These are phyloP conservation scores for Pyrenula aspistea DNA, from an alignment of 495 filamentous ascomycete species.

Conservation along the genomic window DNA sequence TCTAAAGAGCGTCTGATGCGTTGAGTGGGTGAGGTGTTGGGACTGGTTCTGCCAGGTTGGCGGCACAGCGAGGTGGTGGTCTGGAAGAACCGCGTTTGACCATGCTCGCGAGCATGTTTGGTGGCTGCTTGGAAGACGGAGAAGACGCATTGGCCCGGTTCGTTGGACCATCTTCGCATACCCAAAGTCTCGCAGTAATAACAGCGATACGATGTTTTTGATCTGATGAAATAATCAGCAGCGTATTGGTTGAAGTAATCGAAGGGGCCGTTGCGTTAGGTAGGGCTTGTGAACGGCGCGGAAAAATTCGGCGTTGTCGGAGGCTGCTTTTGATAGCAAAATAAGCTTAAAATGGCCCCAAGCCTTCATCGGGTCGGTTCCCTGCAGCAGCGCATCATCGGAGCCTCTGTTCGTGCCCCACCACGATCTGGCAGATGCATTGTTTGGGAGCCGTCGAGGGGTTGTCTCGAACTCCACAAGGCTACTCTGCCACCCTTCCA, in stretches of 20 bases:
- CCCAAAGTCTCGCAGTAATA: constrained; percentile 2
- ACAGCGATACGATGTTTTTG: background rate
- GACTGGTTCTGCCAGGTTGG: background rate
- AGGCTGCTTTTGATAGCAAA: too few relatives aligned
- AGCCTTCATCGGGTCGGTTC: too few relatives aligned
- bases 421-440: background rate
- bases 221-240: too few relatives aligned
- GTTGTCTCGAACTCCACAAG: background rate
- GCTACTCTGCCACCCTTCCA: background rate
- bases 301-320: background rate
- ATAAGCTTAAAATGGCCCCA: background rate
- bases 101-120: background rate
- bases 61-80: background rate
- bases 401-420: background rate
- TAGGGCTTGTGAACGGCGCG: too few relatives aligned
- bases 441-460: background rate
- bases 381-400: background rate
- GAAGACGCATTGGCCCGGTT: constrained; percentile 23
- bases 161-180: constrained; percentile 29
- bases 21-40: too few relatives aligned
- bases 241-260: too few relatives aligned
- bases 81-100: background rate
- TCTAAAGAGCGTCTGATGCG: too few relatives aligned
- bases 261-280: too few relatives aligned
- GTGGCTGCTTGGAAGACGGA: constrained; percentile 11